phyloP scores from a whole-genome alignment of 2,329 filamentous ascomycete genomes.

The Nothophaeocryptopus gaeumannii region DNA sequence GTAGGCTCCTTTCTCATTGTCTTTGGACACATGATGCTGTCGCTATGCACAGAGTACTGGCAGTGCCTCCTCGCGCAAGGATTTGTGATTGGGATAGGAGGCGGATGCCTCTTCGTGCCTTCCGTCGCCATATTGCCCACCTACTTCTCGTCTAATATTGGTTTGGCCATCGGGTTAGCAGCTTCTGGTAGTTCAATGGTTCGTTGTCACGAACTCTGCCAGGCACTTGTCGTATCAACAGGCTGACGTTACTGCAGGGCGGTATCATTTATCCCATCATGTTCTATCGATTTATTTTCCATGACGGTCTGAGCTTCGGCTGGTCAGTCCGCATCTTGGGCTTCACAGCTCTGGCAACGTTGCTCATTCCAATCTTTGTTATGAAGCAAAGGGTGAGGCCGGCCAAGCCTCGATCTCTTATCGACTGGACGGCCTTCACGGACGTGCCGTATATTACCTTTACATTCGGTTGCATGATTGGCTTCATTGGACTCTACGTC shows the following conservation, averaged over 20 bases:
- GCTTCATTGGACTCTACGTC: slow-evolving; percentile 43
- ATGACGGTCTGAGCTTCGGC: slow-evolving; percentile 30
- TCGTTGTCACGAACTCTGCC: background rate
- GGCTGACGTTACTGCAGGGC: slow-evolving; percentile 6
- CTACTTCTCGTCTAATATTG: slow-evolving; percentile 48
- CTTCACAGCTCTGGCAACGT: slow-evolving; percentile 34
- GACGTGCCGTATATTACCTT: slow-evolving; percentile 41
- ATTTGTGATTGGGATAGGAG: slow-evolving; percentile 48
- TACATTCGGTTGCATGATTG: slow-evolving; percentile 34
- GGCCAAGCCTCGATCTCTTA: slow-evolving; percentile 35
- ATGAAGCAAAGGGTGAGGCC: slow-evolving; percentile 39
- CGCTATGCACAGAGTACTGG: slow-evolving; percentile 47
- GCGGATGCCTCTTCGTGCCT: slow-evolving; percentile 45
- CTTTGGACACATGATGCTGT: slow-evolving; percentile 53
- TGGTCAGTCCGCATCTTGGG: slow-evolving; percentile 34
- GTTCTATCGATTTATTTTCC: slow-evolving; percentile 32
- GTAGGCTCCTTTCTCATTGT: slow-evolving; percentile 46
- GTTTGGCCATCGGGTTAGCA: slow-evolving; percentile 46
- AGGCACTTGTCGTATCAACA: background rate
- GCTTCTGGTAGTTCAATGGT: slow-evolving; percentile 44
- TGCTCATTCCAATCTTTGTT: slow-evolving; percentile 31
- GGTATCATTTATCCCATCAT: slow-evolving; percentile 38
- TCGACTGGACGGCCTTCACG: slow-evolving; percentile 42
- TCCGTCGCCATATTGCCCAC: slow-evolving; percentile 48
- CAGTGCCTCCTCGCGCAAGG: slow-evolving; percentile 52